Conservation (phyloP, 108 stramenopile genomes). For the Aurantiochytrium sp. region DNA sequence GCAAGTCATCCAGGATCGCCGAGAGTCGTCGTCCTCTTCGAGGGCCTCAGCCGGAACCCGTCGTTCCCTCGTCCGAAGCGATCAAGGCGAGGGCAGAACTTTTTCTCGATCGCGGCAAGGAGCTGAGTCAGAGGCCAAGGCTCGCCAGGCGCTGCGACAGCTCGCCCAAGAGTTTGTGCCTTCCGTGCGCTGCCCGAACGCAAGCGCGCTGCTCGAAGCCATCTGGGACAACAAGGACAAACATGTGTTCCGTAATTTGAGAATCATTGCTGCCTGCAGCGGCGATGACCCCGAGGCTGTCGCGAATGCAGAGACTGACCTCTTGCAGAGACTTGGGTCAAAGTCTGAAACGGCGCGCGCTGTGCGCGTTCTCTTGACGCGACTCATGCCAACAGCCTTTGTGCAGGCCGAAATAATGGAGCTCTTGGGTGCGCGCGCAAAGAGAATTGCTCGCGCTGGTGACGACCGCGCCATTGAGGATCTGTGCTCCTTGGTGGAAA, state of each 20-base stretch:
- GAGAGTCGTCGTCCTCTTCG: too few relatives aligned
- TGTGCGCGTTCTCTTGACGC: not conserved
- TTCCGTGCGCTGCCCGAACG: not conserved
- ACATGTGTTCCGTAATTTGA: not conserved
- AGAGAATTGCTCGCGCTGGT: not conserved
- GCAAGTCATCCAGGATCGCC: not conserved
- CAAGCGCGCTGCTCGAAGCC: not conserved
- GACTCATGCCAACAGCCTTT: not conserved
- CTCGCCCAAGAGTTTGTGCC: not conserved
- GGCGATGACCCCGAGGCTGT: not conserved
- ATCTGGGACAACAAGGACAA: not conserved
- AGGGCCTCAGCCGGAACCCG: too few relatives aligned
- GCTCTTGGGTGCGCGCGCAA: not conserved
- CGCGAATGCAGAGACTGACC: not conserved
- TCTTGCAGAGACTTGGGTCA: not conserved
- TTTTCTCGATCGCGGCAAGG: not conserved
- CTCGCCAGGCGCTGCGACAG: not conserved
- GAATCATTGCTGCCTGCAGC: not conserved
- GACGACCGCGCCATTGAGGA: not conserved
- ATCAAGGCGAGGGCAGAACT: too few relatives aligned
- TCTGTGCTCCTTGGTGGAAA: not conserved
- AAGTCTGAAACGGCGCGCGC: not conserved
- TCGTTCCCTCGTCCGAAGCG: too few relatives aligned
- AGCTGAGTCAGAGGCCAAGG: not conserved
- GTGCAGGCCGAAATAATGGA: not conserved